Evolutionary conservation across 2,329 filamentous ascomycete genomes (phyloP), one percentile per base, ranked within the genome.

Genomic region (Microdochium bolleyi): DNA sequence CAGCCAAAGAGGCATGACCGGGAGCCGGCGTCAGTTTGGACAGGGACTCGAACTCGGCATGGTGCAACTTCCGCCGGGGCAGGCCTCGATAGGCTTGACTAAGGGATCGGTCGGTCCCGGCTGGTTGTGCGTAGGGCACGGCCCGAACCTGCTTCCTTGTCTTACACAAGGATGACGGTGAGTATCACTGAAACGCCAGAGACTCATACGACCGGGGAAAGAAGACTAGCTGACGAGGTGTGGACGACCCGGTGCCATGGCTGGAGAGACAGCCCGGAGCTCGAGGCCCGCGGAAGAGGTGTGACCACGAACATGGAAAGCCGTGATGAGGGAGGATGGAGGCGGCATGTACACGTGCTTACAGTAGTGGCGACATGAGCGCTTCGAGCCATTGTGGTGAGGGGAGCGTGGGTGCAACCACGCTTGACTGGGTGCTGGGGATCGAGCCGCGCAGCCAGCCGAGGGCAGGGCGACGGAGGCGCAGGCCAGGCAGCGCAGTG

Each of bases 91-190:
- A n/a, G n/a, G n/a, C n/a, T 19, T 46, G 41, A 46, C 41, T 19
- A 46, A 21, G 16, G 41, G 19, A 21, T 8, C 41, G 41, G 19
- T 19, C 5, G 41, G 41, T 7, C 7, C 22, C 19, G 41, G 19
- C 41, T 19, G 41, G 41, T 10, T 46, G 19, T 10, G 41, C 41
- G 41, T 46, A 46, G 48, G 53, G 54, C 49, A 48, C 48, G 55
- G 51, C 50, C 57, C 55, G 54, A 51, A 49, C 38, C 49, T 56
- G 53, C 52, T 57, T 58, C 53, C 52, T 56, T 48, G 53, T 51
- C 51, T 56, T 58, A 54, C 55, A 56, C 56, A 53, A 57, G 49
- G 55, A 51, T 37, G 19, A 22, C 21, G 41, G 41, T 46, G 19
- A 24, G 41, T 46, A 46, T 46, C 41, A 46, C n/a, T n/a, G n/a